Base-by-base conservation (phyloP, 495 filamentous ascomycete genomes). In the Aspergillus ellipticus region DNA sequence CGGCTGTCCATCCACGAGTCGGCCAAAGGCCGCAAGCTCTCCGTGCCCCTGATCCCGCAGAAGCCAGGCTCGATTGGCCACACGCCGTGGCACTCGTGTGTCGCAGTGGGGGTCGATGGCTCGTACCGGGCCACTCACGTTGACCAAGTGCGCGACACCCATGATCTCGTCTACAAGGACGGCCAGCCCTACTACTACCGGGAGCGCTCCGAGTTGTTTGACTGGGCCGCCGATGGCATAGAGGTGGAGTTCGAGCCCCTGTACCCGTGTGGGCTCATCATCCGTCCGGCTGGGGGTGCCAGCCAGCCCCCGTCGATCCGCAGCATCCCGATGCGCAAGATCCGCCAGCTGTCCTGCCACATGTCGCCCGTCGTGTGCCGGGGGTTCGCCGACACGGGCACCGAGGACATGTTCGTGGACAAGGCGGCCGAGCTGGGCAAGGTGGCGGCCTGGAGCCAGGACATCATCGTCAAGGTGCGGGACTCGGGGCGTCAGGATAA, bases 1-100 rank as follows among this genome's bases (percentile, higher is more conserved):
- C 79, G 83, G 22, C 73, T 85, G 6, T 85, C 82, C 4, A 85
- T 86, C 35, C 83, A 85, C 56, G 73, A 74, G 29, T 85, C 82
- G 0, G 75, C 72, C 2, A 79, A 76, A 3, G 66, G 72, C 39
- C 71, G 66, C 46, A 86, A 86, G 58, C 61, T 85, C 1, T 84
- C 82, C 6, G 71, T 84, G 22, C 70, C 75, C 13, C 64, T 84
- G 6, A 50, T 75, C 33, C 66, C 72, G 5, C 66, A 66, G 24
- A 17, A 20, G 13, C 7, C 5, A 3, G 28, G 10, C 31, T 22
- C 57, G 59, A 17, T 66, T 63, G 0, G 42, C 53, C 10, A 49
- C 17, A 78, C 75, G 0, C 77, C 77, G 3, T 74, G 79, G 78
- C 71, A 80, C 64, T 64, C 66, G 9, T 54, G 61, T 10, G 56